Conservation (phyloP, 345 rosid genomes). For the Populus deltoides region DNA sequence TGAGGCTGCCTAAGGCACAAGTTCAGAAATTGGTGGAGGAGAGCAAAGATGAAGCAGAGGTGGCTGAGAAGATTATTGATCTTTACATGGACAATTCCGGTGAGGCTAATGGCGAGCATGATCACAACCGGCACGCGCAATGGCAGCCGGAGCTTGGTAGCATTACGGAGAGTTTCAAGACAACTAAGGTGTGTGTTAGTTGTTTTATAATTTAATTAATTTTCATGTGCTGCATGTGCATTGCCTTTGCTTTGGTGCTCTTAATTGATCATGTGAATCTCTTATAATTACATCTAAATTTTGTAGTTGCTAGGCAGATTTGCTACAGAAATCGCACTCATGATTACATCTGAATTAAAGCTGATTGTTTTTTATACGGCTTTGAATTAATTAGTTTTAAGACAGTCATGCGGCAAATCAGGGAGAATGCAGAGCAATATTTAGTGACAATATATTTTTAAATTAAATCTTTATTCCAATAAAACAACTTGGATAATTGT, state of each 20-base stretch:
- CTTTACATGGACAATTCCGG: slow-evolving; percentile 40
- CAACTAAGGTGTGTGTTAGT: slow-evolving; percentile 7
- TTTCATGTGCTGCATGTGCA: neutral
- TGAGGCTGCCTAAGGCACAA: slow-evolving; percentile 66
- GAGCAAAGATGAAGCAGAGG: slow-evolving; percentile 53
- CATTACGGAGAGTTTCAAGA: neutral
- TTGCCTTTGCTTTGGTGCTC: neutral
- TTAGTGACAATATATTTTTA: too few relatives aligned
- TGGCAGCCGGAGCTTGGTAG: slow-evolving; percentile 25
- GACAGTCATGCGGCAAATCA: neutral
- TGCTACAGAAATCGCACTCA: too few relatives aligned
- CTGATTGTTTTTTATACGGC: neutral
- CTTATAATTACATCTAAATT: too few relatives aligned
- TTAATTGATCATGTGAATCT: too few relatives aligned
- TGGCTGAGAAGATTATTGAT: slow-evolving; percentile 58
- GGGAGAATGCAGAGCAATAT: too few relatives aligned
- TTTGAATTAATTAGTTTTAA: neutral
- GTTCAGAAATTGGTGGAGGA: slow-evolving; percentile 66
- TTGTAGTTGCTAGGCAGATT: too few relatives aligned
- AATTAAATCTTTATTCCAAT: too few relatives aligned
- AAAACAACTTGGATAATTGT: too few relatives aligned
- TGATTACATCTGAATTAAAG: neutral
- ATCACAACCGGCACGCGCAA: neutral
- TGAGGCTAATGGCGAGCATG: neutral
- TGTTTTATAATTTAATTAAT: neutral